These are phyloP conservation scores for Phaeosphaeriaceae sp. DNA, from an alignment of 2,329 filamentous ascomycete genomes.

Conservation along the genomic window DNA sequence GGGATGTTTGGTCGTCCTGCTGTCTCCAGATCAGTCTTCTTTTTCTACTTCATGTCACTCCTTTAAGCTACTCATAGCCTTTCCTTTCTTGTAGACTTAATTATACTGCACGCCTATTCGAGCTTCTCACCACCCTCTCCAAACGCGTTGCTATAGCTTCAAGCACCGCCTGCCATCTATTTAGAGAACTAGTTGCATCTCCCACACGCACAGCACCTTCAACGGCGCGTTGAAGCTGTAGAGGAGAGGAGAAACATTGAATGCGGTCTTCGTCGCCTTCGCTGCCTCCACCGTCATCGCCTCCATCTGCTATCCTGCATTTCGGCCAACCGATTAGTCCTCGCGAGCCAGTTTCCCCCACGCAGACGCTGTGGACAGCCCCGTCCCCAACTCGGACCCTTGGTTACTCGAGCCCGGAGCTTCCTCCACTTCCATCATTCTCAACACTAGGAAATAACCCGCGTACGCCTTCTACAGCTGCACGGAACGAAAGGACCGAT, in stretches of 20 bases:
- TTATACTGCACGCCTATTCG: conserved; percentile 29
- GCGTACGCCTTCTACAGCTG: conserved; percentile 44
- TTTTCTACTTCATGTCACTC: conserved; percentile 46
- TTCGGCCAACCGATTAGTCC: conserved; percentile 31
- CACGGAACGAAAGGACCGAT: conserved; percentile 49
- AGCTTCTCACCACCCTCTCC: conserved; percentile 19
- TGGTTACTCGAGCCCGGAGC: conserved; percentile 50
- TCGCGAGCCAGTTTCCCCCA: conserved; percentile 40
- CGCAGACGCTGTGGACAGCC: conserved; percentile 48
- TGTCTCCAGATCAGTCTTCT: conserved; percentile 34
- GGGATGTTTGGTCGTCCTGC: conserved; percentile 43
- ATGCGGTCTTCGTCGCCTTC: conserved; percentile 45
- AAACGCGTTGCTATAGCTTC: conserved; percentile 15
- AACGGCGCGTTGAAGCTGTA: conserved; percentile 30
- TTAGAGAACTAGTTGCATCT: conserved; percentile 10
- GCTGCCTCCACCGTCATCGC: conserved; percentile 43
- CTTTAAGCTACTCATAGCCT: conserved; percentile 41
- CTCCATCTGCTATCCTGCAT: conserved; percentile 37
- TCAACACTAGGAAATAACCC: conserved; percentile 40
- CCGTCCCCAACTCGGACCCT: conserved; percentile 50
- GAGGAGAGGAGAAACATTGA: conserved; percentile 37
- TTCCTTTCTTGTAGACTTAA: conserved; percentile 46
- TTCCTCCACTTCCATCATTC: conserved; percentile 46
- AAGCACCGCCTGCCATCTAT: conserved; percentile 11
- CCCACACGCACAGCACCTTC: conserved; percentile 28